Base-by-base conservation (phyloP, 1,139 yeast species). In the Yamadazyma sp. region DNA sequence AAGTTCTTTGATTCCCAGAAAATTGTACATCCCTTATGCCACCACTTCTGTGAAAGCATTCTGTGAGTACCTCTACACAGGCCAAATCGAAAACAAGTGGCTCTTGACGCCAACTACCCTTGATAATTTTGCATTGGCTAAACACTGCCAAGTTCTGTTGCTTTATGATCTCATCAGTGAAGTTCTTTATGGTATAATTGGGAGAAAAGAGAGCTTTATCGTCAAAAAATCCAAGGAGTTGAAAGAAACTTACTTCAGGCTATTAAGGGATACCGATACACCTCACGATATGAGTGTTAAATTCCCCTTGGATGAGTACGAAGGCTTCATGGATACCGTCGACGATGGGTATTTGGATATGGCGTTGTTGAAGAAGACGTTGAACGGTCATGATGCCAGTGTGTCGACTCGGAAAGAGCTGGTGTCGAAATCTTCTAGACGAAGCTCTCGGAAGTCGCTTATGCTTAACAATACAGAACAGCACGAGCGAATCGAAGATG, bases 31-130 rank as follows among this genome's bases (percentile, higher is more conserved):
- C 45, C 92, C 94, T 5, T 83, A 81, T 62, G 60, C 81, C 2
- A 78, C 83, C 1, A 56, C 64, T 1, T 75, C 87, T 0, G 77
- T 84, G 9, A 72, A 70, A 41, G 88, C 87, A 1, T 77, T 84
- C 49, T 69, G 84, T 32, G 92, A 85, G 52, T 85, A 79, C 56
- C 67, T 85, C 44, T 83, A 82, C 53, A 84, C 91, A 6, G 94
- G 92, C 1, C 89, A 84, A 58, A 77, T 85, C 25, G 88, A 87
- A 25, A 79, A 82, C 43, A 81, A 77, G 50, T 84, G 91, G 91
- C 61, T 73, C 11, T 60, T 84, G 26, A 67, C 76, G 2, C 91
- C 91, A 0, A 81, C 86, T 0, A 75, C 86, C 0, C 66, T 83
- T 40, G 89, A 84, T 47, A 70, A 81, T 39, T 66, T 84, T 48